Evolutionary conservation across 1,284 basidiomycete genomes (phyloP).

Genomic region (Irpex sp.): DNA sequence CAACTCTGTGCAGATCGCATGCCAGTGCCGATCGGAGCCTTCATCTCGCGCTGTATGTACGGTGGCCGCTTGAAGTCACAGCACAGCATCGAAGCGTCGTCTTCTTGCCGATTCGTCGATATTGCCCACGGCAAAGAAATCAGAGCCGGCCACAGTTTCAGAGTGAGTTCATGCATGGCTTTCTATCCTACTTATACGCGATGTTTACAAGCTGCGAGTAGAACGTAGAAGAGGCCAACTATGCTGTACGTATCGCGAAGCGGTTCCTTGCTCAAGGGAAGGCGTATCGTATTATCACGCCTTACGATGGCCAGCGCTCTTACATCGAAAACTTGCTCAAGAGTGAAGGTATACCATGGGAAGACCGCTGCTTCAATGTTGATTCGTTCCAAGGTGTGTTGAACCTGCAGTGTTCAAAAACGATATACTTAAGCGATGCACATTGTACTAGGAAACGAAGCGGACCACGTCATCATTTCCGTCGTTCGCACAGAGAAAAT

Average conservation of each 20-base stretch:
- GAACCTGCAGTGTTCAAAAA: conserved; percentile 7
- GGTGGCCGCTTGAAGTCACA: conserved; percentile 36
- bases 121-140: conserved; percentile 36
- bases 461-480: conserved; percentile 58
- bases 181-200: too few relatives aligned
- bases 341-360: conserved; percentile 33
- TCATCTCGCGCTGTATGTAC: conserved; percentile 67
- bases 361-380: conserved; percentile 46
- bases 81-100: conserved; percentile 25
- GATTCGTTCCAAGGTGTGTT: conserved; percentile 41
- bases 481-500: conserved; percentile 42
- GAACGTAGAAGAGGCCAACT: conserved; percentile 22
- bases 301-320: conserved; percentile 51
- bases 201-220: conserved; percentile 37
- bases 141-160: conserved; percentile 37
- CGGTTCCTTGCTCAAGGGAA: neutral
- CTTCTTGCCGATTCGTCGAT: conserved; percentile 39
- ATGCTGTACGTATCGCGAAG: conserved; percentile 11
- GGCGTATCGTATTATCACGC: conserved; percentile 42
- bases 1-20: conserved; percentile 53
- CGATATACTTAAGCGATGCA: neutral
- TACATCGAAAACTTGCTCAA: conserved; percentile 38
- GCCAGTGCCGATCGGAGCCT: conserved; percentile 70
- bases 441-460: conserved; percentile 32
- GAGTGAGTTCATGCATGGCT: conserved; percentile 28